Evolutionary conservation across 1,139 yeast species (phyloP).

Genomic region (Yamadazyma kanchanaburiensis): DNA sequence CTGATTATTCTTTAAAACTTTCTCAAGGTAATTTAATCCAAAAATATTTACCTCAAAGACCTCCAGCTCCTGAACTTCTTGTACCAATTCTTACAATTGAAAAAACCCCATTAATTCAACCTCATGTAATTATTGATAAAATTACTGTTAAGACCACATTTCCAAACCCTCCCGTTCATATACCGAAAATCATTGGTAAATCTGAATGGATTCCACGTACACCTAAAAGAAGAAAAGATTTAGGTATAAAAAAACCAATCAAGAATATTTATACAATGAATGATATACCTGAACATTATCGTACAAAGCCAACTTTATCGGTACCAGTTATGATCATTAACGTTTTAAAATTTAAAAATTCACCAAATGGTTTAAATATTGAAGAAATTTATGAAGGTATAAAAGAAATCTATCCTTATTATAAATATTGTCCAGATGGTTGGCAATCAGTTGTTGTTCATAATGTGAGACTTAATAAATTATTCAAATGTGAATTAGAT

Average conservation of each 20-base stretch:
- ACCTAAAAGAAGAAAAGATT: conserved; percentile 30
- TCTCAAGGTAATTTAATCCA: conserved; percentile 16
- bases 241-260: conserved; percentile 34
- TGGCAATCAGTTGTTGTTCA: conserved; percentile 97
- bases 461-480: conserved; percentile 78
- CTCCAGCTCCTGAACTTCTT: conserved; percentile 39
- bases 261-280: conserved; percentile 62
- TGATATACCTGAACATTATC: conserved; percentile 83
- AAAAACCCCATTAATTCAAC: conserved; percentile 5
- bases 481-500: conserved; percentile 53
- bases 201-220: conserved; percentile 40
- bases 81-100: conserved; percentile 26
- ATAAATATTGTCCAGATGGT: conserved; percentile 90
- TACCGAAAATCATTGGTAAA: conserved; percentile 28
- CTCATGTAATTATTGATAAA: conserved; percentile 12
- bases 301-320: conserved; percentile 78
- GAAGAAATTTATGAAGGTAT: conserved; percentile 85
- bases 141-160: conserved; percentile 22
- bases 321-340: conserved; percentile 78
- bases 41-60: conserved; percentile 17
- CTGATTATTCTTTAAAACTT: conserved; percentile 14
- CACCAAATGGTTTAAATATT: conserved; percentile 70
- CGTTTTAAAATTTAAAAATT: conserved; percentile 65
- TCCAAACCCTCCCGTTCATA: conserved; percentile 24
- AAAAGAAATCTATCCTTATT: conserved; percentile 85